Conservation (phyloP, 441 rosid species). For the Viola pubescens region DNA sequence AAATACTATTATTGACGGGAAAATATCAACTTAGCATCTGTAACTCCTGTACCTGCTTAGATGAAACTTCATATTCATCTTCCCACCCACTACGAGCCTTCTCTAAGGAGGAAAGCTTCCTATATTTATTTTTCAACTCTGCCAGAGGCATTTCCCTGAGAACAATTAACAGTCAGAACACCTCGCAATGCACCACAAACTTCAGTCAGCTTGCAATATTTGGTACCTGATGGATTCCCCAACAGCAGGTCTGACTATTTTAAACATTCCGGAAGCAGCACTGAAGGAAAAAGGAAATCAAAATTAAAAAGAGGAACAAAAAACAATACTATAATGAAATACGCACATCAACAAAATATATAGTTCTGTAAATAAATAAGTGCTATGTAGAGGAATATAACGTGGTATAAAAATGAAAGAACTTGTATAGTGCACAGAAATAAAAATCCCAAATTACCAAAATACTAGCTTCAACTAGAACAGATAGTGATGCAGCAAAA, state of each 20-base stretch:
- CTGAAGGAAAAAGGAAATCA: constrained; percentile 26
- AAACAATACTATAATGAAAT: too few species aligned
- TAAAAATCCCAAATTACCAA: not conserved
- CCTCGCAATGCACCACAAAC: constrained; percentile 13
- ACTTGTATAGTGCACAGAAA: not conserved
- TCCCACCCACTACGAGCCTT: constrained; percentile 87
- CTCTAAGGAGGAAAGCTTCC: constrained; percentile 65
- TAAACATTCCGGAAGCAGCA: constrained; percentile 71
- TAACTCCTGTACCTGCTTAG: constrained; percentile 61
- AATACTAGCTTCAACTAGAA: not conserved
- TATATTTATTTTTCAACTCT: constrained; percentile 81
- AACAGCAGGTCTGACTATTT: constrained; percentile 89
- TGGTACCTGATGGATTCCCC: constrained; percentile 90
- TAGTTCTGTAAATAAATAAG: too few species aligned
- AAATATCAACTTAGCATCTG: too few species aligned
- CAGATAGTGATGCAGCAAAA: not conserved
- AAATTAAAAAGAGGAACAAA: not conserved
- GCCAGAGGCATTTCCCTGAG: constrained; percentile 81
- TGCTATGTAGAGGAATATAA: too few species aligned
- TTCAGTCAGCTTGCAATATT: constrained; percentile 6
- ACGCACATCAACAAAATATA: too few species aligned
- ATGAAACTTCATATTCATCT: constrained; percentile 90
- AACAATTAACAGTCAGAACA: constrained; percentile 7
- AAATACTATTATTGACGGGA: not conserved
- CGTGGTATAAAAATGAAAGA: not conserved